Percentiles rank a stretch among this genome's conserved stretches.
Conservation (phyloP, 2,329 filamentous ascomycete genomes). For the Ascochyta fabae region DNA sequence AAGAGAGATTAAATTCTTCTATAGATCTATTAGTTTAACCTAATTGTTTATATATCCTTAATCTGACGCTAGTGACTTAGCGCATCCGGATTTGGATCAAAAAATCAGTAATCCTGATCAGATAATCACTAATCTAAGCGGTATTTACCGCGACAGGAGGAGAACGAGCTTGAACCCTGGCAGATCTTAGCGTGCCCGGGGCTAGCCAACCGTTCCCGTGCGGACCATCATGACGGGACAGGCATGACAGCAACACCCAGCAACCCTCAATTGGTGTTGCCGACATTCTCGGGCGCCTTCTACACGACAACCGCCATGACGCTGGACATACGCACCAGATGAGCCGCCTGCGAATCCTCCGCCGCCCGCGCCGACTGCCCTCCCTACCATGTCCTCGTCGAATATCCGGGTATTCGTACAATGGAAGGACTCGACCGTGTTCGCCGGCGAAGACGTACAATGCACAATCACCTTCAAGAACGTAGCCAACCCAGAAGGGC, state of each 20-base stretch:
- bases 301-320: constrained; percentile 35
- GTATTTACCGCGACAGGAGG: too few species aligned
- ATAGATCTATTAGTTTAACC: too few species aligned
- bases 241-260: constrained; percentile 14
- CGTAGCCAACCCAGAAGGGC: constrained; percentile 61
- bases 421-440: constrained; percentile 93
- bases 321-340: constrained; percentile 37
- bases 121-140: too few species aligned
- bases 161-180: constrained; percentile 15
- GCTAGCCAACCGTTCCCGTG: constrained; percentile 11
- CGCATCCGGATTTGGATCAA: too few species aligned
- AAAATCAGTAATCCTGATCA: too few species aligned
- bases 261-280: constrained; percentile 10
- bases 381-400: constrained; percentile 46
- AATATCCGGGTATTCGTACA: constrained; percentile 95
- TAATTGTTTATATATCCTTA: too few species aligned
- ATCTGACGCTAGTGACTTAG: too few species aligned
- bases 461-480: constrained; percentile 98
- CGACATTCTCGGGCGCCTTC: constrained; percentile 5
- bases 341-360: constrained; percentile 34
- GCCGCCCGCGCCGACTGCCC: constrained; percentile 36
- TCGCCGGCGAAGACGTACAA: constrained; percentile 93
- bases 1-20: too few species aligned
- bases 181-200: constrained; percentile 6
- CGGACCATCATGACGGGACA: constrained; percentile 16